Evolutionary conservation across 805 yeast genomes (phyloP).

Genomic region (Ogataea chonburiensis): DNA sequence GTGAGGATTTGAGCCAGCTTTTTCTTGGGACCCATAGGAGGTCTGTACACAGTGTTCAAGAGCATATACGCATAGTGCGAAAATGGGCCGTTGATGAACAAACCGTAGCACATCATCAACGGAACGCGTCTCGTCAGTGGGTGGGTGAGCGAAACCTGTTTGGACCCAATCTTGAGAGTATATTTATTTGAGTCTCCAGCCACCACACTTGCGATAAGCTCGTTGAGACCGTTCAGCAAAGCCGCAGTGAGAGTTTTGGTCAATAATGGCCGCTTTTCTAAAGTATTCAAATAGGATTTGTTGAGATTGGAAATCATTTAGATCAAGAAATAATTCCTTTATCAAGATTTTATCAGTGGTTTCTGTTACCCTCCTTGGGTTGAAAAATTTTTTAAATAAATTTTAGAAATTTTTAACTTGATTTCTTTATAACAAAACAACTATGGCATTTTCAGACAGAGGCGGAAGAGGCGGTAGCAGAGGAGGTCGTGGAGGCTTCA

Average conservation of each 20-base stretch:
- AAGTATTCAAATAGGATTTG: slow-evolving; percentile 35
- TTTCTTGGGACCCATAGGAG: slow-evolving; percentile 39
- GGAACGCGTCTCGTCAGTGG: slow-evolving; percentile 46
- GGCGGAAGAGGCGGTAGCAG: slow-evolving; percentile 56
- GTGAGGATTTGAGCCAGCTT: slow-evolving; percentile 51
- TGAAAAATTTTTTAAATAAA: slow-evolving; percentile 14
- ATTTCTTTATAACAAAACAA: slow-evolving; percentile 21
- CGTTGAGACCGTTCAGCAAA: slow-evolving; percentile 54
- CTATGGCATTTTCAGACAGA: slow-evolving; percentile 57
- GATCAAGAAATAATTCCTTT: slow-evolving; percentile 1
- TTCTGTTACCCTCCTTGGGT: slow-evolving; percentile 14
- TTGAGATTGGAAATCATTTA: slow-evolving; percentile 12
- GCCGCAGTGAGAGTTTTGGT: slow-evolving; percentile 62
- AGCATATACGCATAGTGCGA: slow-evolving; percentile 52
- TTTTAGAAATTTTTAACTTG: slow-evolving; percentile 9
- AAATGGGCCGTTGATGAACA: slow-evolving; percentile 54
- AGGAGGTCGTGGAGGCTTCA: slow-evolving; percentile 35
- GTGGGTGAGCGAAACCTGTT: slow-evolving; percentile 35
- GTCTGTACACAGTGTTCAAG: slow-evolving; percentile 44
- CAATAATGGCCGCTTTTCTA: slow-evolving; percentile 50
- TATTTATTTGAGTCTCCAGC: slow-evolving; percentile 44
- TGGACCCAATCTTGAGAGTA: slow-evolving; percentile 17
- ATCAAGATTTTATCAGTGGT: neutral
- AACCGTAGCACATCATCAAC: slow-evolving; percentile 56
- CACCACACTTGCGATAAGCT: slow-evolving; percentile 50